A percentile compares a stretch with the other conserved stretches of the same genome.
These are phyloP conservation scores for Agaricus bisporus DNA, from an alignment of 768 basidiomycete genomes.

Conservation along the genomic window DNA sequence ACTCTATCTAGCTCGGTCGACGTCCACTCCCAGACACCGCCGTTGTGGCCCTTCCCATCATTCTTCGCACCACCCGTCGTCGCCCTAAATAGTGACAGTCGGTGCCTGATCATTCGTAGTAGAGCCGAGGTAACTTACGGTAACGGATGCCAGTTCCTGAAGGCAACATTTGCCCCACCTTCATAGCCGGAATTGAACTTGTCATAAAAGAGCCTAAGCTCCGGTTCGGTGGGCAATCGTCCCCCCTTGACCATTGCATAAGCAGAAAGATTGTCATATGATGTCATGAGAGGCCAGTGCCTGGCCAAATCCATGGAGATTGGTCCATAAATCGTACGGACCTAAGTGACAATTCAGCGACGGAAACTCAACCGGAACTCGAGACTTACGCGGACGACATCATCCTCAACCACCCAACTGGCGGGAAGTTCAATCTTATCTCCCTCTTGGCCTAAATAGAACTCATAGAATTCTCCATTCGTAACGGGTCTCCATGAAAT, in stretches of 20 bases:
- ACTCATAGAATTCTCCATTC: slow-evolving; percentile 79
- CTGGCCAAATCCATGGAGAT: slow-evolving; percentile 69
- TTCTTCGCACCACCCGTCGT: slow-evolving; percentile 53
- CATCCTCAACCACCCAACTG: slow-evolving; percentile 63
- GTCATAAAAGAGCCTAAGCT: slow-evolving; percentile 75
- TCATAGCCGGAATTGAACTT: slow-evolving; percentile 69
- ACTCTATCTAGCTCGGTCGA: slow-evolving; percentile 66
- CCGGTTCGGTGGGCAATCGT: slow-evolving; percentile 85
- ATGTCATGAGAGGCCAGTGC: slow-evolving; percentile 83
- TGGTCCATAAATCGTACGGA: slow-evolving; percentile 86
- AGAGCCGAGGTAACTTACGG: slow-evolving; percentile 50
- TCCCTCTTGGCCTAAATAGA: slow-evolving; percentile 42
- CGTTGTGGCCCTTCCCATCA: slow-evolving; percentile 71
- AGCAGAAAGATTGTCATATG: slow-evolving; percentile 69
- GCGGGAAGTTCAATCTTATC: slow-evolving; percentile 51
- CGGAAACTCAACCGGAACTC: background rate
- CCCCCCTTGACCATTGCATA: slow-evolving; percentile 90
- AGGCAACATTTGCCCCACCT: slow-evolving; percentile 78
- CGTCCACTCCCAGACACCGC: slow-evolving; percentile 99
- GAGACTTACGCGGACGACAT: slow-evolving; percentile 39
- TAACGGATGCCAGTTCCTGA: slow-evolving; percentile 90
- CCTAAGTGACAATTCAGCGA: slow-evolving; percentile 26
- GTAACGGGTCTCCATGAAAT: slow-evolving; percentile 85
- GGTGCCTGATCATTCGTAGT: background rate
- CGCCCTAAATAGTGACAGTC: slow-evolving; percentile 36